Base-by-base conservation (phyloP, 169 alveolate genomes). In the Plasmodium vinckei region DNA sequence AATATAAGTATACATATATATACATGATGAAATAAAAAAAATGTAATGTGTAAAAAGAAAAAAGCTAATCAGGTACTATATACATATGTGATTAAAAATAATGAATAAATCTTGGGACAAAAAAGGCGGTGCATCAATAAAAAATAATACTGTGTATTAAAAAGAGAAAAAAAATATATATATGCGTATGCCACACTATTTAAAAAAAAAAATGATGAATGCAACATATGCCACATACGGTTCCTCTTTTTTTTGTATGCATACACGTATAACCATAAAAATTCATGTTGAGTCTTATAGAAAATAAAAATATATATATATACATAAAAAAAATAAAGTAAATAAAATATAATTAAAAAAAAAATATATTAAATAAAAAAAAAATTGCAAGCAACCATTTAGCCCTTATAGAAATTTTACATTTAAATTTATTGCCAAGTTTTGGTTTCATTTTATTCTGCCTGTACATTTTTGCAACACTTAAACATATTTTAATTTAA, bases 241-340 rank as follows among this genome's bases (percentile, higher is more conserved):
- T n/a, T 57, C 19, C 25, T 23, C 65, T n/a, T 57, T 5, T 7
- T 12, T n/a, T 57, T 57, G n/a, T 57, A 15, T 57, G 19, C 25
- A 23, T 19, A 57, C 19, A 19, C 42, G 25, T 17, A 19, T 19
- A 57, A 57, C 65, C 19, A 57, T 57, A 19, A 13, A 57, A 57
- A 57, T 57, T 7, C 65, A 57, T 23, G 13, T n/a, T 15, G n/a
- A 3, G 65, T 57, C 65, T 57, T 57, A 57, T 57, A 57, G 19
- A 57, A 57, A 57, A 57, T n/a, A 57, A n/a, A 57, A 57, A 57
- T n/a, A 57, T n/a, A 57, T n/a, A 57, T n/a, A 57, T 12, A 17
- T 0, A 23, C 4, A 19, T 9, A 57, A 2, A 57, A 57, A 57
- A 23, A 13, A 5, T 51, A n/a, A 51, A 33, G 7, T 33, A 5